These are phyloP conservation scores for Trametes coccinea DNA, from an alignment of 768 basidiomycete species.

Conservation along the genomic window DNA sequence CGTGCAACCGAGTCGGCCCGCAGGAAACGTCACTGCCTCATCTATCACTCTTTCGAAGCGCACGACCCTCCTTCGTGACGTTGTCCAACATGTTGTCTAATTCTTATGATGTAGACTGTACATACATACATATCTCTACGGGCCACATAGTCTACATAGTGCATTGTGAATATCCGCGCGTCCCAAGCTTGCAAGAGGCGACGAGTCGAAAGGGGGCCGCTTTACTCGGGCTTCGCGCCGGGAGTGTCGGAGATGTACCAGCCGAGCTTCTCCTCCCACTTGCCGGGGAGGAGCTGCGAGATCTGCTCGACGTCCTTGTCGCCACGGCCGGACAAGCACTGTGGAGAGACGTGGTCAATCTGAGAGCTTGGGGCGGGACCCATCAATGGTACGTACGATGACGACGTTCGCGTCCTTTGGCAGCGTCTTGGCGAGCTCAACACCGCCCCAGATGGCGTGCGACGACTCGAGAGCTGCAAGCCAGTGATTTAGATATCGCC, in stretches of 20 bases:
- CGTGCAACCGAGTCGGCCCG: no score
- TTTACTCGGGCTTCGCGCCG: neutral
- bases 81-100: no score
- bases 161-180: neutral
- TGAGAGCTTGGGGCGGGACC: neutral
- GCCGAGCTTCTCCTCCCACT: conserved; percentile 92
- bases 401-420: conserved; percentile 86
- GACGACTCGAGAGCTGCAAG: conserved; percentile 84
- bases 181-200: no score
- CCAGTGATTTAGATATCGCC: neutral
- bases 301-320: conserved; percentile 99
- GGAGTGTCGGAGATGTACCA: conserved; percentile 49
- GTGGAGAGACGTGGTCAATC: neutral
- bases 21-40: no score
- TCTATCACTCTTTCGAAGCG: no score
- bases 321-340: conserved; percentile 94
- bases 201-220: no score
- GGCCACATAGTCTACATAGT: conserved; percentile 11
- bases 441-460: conserved; percentile 93
- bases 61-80: no score
- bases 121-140: neutral
- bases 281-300: conserved; percentile 84
- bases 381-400: conserved; percentile 59
- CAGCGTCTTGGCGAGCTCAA: conserved; percentile 80
- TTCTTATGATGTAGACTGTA: neutral